Conservation (phyloP, 1,284 basidiomycete genomes). For the Golubevia sp. region DNA sequence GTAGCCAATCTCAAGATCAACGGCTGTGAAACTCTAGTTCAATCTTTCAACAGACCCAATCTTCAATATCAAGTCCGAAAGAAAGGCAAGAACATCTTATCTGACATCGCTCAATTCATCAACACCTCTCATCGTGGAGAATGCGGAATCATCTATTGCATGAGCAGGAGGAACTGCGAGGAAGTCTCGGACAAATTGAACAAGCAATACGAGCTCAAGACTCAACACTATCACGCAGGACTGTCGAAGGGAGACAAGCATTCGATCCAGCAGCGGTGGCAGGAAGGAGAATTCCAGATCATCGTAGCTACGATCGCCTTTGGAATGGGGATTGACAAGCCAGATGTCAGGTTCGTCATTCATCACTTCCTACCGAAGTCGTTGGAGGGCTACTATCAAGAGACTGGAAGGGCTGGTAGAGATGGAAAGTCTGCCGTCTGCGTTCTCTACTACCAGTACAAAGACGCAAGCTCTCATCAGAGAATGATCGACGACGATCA, state of each 20-base stretch:
- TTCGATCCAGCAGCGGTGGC: slow-evolving; percentile 75
- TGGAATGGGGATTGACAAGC: slow-evolving; percentile 97
- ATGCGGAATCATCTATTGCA: slow-evolving; percentile 87
- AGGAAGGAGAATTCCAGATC: slow-evolving; percentile 73
- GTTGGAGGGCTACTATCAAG: slow-evolving; percentile 77
- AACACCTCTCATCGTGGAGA: slow-evolving; percentile 68
- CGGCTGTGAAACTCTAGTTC: slow-evolving; percentile 70
- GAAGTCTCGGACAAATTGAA: slow-evolving; percentile 74
- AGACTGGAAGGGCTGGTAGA: slow-evolving; percentile 81
- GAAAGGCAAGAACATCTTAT: slow-evolving; percentile 66
- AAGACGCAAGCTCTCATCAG: slow-evolving; percentile 67
- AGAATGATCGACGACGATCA: slow-evolving; percentile 68
- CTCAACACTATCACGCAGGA: slow-evolving; percentile 84
- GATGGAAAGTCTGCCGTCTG: slow-evolving; percentile 68
- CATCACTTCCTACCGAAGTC: slow-evolving; percentile 74
- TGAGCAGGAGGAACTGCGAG: slow-evolving; percentile 76
- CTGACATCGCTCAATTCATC: slow-evolving; percentile 78
- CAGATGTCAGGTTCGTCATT: slow-evolving; percentile 78
- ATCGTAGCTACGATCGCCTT: slow-evolving; percentile 87
- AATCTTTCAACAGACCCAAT: slow-evolving; percentile 92
- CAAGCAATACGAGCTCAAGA: slow-evolving; percentile 68
- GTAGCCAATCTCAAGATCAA: slow-evolving; percentile 72
- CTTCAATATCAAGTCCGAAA: slow-evolving; percentile 75
- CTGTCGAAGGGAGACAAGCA: slow-evolving; percentile 73
- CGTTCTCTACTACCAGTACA: slow-evolving; percentile 66